Evolutionary conservation across 2,329 filamentous ascomycete species (phyloP).

Genomic region (Xylariaceae sp.): DNA sequence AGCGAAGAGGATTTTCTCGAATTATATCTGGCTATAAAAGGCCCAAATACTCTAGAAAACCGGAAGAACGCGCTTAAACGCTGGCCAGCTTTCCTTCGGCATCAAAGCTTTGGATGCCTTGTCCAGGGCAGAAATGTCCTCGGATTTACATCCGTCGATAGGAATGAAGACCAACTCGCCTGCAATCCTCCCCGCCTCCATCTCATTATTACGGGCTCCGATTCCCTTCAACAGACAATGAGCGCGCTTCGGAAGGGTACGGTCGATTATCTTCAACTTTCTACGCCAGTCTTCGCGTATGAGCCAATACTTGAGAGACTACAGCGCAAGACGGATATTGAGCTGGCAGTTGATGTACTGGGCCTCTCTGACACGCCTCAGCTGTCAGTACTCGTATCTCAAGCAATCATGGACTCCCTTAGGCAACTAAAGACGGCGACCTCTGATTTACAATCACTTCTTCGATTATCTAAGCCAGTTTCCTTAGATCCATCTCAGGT

Average conservation of each 20-base stretch:
- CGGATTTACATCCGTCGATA: conserved; percentile 48
- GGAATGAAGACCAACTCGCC: conserved; percentile 24
- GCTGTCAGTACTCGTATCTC: conserved; percentile 15
- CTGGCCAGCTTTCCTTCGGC: conserved; percentile 50
- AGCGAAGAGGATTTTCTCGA: conserved; percentile 42
- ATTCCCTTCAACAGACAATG: conserved; percentile 45
- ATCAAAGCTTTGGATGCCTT: conserved; percentile 59
- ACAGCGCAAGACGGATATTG: conserved; percentile 51
- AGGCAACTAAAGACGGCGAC: neutral
- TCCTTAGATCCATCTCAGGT: conserved; percentile 46
- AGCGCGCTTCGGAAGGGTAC: conserved; percentile 36
- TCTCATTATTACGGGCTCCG: conserved; percentile 36
- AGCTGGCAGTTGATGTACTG: conserved; percentile 53
- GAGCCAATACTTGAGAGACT: conserved; percentile 61
- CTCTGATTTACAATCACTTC: conserved; percentile 8
- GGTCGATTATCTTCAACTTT: conserved; percentile 53
- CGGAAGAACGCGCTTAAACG: conserved; percentile 46
- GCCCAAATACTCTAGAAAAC: conserved; percentile 12
- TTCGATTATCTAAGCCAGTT: conserved; percentile 10
- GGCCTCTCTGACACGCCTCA: conserved; percentile 21
- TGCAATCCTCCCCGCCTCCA: conserved; percentile 27
- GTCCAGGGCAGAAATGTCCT: conserved; percentile 48
- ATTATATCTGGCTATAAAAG: conserved; percentile 34
- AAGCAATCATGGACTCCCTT: conserved; percentile 8
- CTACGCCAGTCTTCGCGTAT: conserved; percentile 65